phyloP scores from a whole-genome alignment of 805 yeast genomes.

The Saccharomycopsis sp. region DNA sequence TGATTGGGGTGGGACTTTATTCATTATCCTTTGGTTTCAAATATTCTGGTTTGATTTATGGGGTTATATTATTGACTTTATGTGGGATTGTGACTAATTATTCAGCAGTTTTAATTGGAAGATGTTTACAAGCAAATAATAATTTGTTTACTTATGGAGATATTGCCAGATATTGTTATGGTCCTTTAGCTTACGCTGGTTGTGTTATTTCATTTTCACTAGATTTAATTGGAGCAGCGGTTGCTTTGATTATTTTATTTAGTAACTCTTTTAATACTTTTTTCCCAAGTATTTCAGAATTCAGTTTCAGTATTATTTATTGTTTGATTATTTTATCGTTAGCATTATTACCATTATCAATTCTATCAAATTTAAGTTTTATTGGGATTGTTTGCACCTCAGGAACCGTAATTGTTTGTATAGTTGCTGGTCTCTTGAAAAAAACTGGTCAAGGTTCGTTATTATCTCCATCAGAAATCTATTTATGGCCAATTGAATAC shows the following conservation, averaged over 20 bases:
- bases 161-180: constrained; percentile 42
- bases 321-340: constrained; percentile 31
- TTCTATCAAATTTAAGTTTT: constrained; percentile 43
- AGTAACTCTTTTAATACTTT: constrained; percentile 47
- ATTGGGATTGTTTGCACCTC: constrained; percentile 48
- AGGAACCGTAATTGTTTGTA: constrained; percentile 35
- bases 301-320: constrained; percentile 33
- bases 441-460: constrained; percentile 44
- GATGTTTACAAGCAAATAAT: constrained; percentile 32
- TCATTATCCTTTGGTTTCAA: constrained; percentile 63
- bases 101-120: constrained; percentile 46
- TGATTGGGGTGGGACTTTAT: constrained; percentile 67
- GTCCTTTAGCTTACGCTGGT: constrained; percentile 31
- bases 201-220: constrained; percentile 41
- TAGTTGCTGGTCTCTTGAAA: constrained; percentile 37
- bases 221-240: constrained; percentile 52
- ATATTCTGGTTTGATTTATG: constrained; percentile 57
- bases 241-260: constrained; percentile 47
- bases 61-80: constrained; percentile 30
- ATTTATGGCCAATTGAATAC: constrained; percentile 29
- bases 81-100: constrained; percentile 41
- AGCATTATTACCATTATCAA: constrained; percentile 45
- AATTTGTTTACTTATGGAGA: constrained; percentile 46
- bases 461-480: constrained; percentile 30
- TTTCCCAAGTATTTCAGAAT: constrained; percentile 31